Percentiles rank a stretch among this genome's conserved stretches.
phyloP scores from a whole-genome alignment of 1,284 basidiomycete species.

The Puccinia novopanici region DNA sequence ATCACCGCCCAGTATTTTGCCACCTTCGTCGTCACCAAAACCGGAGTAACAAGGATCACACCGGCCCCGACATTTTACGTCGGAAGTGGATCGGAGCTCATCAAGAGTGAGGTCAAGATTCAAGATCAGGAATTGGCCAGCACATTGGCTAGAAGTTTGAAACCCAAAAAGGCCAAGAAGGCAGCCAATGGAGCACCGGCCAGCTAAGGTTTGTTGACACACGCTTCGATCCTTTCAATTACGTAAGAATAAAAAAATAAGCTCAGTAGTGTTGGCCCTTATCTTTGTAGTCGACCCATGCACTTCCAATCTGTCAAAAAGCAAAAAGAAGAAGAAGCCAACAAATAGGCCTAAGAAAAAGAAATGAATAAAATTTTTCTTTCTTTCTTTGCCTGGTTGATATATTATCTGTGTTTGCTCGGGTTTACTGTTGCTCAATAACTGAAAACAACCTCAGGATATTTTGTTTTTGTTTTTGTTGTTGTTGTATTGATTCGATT shows the following conservation, averaged over 20 bases:
- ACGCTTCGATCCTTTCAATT: background rate
- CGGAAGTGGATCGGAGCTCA: conserved; percentile 88
- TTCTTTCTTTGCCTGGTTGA: background rate
- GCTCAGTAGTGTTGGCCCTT: background rate
- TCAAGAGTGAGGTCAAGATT: conserved; percentile 84
- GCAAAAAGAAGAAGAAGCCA: background rate
- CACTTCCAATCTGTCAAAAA: background rate
- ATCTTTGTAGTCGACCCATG: background rate
- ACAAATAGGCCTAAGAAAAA: background rate
- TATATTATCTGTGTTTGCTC: background rate
- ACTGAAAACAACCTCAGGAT: conserved; percentile 11
- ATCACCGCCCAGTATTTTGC: conserved; percentile 55
- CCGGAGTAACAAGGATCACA: conserved; percentile 56
- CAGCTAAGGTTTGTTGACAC: conserved; percentile 5
- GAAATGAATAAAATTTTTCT: background rate
- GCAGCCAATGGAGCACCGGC: conserved; percentile 63
- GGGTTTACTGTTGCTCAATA: background rate
- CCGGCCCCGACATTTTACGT: conserved; percentile 80
- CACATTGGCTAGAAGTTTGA: conserved; percentile 74
- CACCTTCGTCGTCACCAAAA: conserved; percentile 58
- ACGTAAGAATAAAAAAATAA: background rate
- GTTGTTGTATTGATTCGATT: background rate
- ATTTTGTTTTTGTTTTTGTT: background rate
- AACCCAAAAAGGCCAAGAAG: conserved; percentile 90
- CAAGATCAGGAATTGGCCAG: conserved; percentile 82